These are phyloP conservation scores for Fraxinus pennsylvanica DNA, from an alignment of 257 asterid species.

Conservation along the genomic window DNA sequence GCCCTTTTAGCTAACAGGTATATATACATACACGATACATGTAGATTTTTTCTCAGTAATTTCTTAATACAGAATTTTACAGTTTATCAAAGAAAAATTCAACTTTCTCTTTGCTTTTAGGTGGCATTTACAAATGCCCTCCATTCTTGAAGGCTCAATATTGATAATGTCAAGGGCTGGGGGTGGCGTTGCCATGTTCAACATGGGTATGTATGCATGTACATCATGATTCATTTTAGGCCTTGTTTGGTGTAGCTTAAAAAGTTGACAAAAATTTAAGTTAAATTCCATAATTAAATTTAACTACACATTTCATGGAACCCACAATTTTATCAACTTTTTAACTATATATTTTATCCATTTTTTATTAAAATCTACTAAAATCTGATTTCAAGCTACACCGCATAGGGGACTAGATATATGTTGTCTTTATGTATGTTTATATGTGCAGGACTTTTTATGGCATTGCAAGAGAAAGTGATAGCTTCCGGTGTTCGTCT, in stretches of 20 bases:
- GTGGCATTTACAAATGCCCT: conserved; percentile 69
- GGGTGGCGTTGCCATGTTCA: conserved; percentile 74
- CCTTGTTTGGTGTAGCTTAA: neutral
- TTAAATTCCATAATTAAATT: no score
- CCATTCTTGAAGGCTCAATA: conserved; percentile 61
- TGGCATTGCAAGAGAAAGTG: conserved; percentile 71
- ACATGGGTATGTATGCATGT: conserved; percentile 46
- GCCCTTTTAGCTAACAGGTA: conserved; percentile 58
- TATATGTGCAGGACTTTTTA: conserved; percentile 58
- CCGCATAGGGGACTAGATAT: no score
- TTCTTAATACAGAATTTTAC: neutral
- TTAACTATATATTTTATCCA: no score
- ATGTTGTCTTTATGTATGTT: neutral
- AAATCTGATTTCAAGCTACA: no score
- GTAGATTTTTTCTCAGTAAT: neutral
- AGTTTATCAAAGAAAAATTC: neutral
- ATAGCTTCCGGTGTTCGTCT: conserved; percentile 53
- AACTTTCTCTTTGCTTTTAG: conserved; percentile 27
- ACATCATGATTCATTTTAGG: no score
- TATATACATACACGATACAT: neutral
- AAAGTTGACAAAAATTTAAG: no score
- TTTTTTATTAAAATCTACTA: no score
- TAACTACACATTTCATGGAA: no score
- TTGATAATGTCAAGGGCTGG: conserved; percentile 76
- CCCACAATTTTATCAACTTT: no score